Percentiles rank a stretch among this genome's conserved stretches.
Evolutionary conservation across 2,329 filamentous ascomycete genomes (phyloP).

Genomic region (Stachybotrys chlorohalonatus): DNA sequence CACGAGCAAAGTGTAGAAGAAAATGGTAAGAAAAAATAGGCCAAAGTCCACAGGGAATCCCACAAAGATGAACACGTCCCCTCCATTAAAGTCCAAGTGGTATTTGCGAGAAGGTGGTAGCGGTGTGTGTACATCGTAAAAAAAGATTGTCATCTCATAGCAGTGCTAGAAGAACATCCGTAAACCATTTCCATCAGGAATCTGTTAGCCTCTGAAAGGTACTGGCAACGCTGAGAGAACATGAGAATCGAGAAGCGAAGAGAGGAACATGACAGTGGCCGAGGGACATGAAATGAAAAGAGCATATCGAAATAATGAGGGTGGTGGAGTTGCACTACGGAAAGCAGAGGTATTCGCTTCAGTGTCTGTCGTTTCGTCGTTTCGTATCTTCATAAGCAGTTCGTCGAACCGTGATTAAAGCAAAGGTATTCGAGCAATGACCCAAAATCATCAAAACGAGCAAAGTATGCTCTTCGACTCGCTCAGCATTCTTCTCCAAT

Average conservation of each 20-base stretch:
- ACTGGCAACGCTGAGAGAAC: neutral
- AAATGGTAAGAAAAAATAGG: neutral
- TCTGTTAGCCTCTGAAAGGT: too few relatives aligned
- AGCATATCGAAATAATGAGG: neutral
- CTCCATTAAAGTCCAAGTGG: neutral
- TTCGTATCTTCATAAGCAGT: constrained; percentile 16
- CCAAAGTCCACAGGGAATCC: neutral
- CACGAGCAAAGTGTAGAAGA: neutral
- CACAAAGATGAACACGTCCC: neutral
- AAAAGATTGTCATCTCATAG: neutral
- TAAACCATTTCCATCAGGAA: too few relatives aligned
- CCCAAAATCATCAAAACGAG: neutral
- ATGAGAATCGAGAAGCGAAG: neutral
- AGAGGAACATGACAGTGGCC: neutral
- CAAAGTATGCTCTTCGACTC: neutral
- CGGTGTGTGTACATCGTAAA: neutral
- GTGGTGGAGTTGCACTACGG: neutral
- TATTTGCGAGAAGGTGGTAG: neutral
- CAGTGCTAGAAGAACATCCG: neutral
- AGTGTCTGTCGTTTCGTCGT: constrained; percentile 14
- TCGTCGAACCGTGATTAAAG: constrained; percentile 6
- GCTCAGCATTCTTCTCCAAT: too few relatives aligned
- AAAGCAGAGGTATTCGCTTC: constrained; percentile 10
- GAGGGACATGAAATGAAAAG: neutral
- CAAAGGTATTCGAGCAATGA: constrained; percentile 3